Conservation (phyloP, 2,329 filamentous ascomycete genomes). For the Herpomyces periplanetae region DNA sequence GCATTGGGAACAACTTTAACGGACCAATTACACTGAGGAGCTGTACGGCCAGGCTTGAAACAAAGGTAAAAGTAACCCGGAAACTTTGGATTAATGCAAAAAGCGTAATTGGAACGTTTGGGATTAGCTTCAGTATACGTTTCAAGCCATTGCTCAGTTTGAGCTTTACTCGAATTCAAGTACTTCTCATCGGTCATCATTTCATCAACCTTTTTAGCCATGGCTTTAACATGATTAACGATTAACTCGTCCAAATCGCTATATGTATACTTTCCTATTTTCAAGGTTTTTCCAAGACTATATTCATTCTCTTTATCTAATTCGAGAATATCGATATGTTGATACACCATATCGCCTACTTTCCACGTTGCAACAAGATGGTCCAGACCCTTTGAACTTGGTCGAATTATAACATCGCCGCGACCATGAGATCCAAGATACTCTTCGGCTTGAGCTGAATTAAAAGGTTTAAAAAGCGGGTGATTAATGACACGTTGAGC, state of each 20-base stretch:
- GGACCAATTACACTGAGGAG: conserved; percentile 32
- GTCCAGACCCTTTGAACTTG: conserved; percentile 74
- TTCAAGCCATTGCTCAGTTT: conserved; percentile 82
- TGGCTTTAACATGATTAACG: conserved; percentile 80
- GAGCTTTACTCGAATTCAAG: conserved; percentile 34
- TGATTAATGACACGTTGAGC: conserved; percentile 89
- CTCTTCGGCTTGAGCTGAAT: conserved; percentile 62
- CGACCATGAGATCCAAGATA: conserved; percentile 49
- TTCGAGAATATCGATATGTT: conserved; percentile 88
- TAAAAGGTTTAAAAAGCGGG: conserved; percentile 74
- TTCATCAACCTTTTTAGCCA: conserved; percentile 90
- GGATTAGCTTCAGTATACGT: conserved; percentile 91
- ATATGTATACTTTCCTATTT: conserved; percentile 63
- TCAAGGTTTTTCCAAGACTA: conserved; percentile 47
- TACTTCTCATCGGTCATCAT: conserved; percentile 82
- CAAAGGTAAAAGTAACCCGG: conserved; percentile 82
- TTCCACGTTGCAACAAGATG: conserved; percentile 95
- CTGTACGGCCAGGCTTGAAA: conserved; percentile 56
- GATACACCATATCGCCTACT: conserved; percentile 73
- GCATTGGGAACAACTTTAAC: conserved; percentile 75
- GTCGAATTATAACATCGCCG: conserved; percentile 74
- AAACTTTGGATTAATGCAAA: conserved; percentile 68
- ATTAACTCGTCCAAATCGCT: conserved; percentile 89
- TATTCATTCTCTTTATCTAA: conserved; percentile 92
- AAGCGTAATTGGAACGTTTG: conserved; percentile 62